Conservation (phyloP, 352 stramenopile species). For the Peronospora belbahrii region DNA sequence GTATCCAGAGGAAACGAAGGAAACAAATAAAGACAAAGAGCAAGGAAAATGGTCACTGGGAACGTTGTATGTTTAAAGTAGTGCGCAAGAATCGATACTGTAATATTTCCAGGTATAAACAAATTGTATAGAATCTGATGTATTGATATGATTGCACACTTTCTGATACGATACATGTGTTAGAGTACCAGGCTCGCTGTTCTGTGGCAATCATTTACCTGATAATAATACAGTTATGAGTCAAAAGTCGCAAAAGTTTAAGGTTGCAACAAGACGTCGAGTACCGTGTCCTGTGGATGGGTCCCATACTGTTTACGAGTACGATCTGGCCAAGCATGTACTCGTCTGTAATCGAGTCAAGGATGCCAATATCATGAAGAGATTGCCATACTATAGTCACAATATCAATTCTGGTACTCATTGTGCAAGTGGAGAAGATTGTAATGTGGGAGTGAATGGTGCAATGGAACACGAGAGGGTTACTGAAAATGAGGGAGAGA, state of each 20-base stretch:
- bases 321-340: slow-evolving; percentile 72
- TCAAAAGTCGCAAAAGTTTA: slow-evolving; percentile 66
- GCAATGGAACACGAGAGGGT: neutral
- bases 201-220: slow-evolving; percentile 72
- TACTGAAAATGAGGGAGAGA: slow-evolving; percentile 1
- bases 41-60: slow-evolving; percentile 49
- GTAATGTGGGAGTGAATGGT: neutral
- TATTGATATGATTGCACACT: slow-evolving; percentile 26
- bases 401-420: slow-evolving; percentile 77
- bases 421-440: slow-evolving; percentile 2
- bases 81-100: slow-evolving; percentile 77
- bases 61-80: slow-evolving; percentile 74
- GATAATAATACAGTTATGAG: slow-evolving; percentile 25
- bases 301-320: slow-evolving; percentile 70
- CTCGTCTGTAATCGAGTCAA: slow-evolving; percentile 74
- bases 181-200: slow-evolving; percentile 50
- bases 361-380: slow-evolving; percentile 45
- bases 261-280: slow-evolving; percentile 37
- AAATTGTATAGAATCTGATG: neutral
- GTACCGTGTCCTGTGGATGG: slow-evolving; percentile 70
- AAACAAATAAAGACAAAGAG: slow-evolving; percentile 54
- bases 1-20: slow-evolving; percentile 38
- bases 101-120: slow-evolving; percentile 68
- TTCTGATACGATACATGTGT: neutral
- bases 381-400: slow-evolving; percentile 59